Conservation (phyloP, 1,284 basidiomycete genomes). For the Sparassis latifolia region DNA sequence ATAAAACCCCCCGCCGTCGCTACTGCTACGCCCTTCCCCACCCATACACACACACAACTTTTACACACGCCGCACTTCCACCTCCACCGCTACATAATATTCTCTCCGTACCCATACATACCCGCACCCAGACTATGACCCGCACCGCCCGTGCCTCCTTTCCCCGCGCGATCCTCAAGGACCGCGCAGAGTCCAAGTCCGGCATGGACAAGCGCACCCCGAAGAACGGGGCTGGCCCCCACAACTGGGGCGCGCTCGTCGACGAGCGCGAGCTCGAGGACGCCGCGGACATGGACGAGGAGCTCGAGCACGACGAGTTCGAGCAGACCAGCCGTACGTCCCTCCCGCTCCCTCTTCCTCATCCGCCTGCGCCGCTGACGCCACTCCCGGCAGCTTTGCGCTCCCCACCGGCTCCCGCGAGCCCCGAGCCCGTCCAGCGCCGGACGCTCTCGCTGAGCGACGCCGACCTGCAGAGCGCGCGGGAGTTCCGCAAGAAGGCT, state of each 20-base stretch:
- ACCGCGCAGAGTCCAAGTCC: constrained; percentile 70
- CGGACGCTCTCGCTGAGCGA: constrained; percentile 43
- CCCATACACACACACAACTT: neutral
- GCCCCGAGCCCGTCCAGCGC: constrained; percentile 8
- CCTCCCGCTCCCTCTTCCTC: neutral
- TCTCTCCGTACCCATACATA: too few relatives aligned
- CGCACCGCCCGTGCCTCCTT: constrained; percentile 68
- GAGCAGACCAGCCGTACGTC: neutral
- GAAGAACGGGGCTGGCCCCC: constrained; percentile 72
- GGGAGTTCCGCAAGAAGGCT: constrained; percentile 60
- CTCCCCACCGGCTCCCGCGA: neutral
- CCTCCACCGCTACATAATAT: too few relatives aligned
- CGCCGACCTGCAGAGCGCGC: constrained; percentile 60
- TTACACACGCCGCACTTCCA: neutral
- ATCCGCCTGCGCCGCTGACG: neutral
- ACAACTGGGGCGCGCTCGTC: constrained; percentile 76
- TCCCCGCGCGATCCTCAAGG: constrained; percentile 70
- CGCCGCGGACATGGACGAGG: constrained; percentile 46
- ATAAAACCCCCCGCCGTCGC: constrained; percentile 3
- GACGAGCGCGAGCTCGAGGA: constrained; percentile 58
- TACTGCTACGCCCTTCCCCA: neutral
- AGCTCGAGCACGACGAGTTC: constrained; percentile 33
- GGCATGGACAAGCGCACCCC: constrained; percentile 67
- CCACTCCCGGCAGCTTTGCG: neutral
- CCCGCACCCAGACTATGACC: constrained; percentile 43